Conservation (phyloP, 192 early-diverging fungal genomes). For the Coemansia sp. region DNA sequence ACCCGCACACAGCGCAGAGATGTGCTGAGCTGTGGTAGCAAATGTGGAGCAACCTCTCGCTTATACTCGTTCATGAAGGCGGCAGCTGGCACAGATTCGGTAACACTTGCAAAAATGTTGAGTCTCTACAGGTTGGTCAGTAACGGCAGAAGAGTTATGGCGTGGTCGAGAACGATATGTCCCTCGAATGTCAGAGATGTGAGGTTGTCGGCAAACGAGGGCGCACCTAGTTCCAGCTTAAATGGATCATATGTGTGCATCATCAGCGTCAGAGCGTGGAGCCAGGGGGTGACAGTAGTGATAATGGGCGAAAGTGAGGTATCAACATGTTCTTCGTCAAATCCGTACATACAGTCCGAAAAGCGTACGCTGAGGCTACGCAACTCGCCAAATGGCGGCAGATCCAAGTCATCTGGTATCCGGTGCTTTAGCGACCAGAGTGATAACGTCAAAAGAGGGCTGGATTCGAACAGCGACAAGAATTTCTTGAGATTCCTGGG, state of each 20-base stretch:
- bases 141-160: background rate
- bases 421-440: constrained; percentile 14
- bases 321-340: background rate
- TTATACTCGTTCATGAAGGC: background rate
- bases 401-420: background rate
- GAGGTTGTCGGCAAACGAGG: constrained; percentile 12
- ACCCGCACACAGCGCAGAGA: background rate
- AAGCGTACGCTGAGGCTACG: constrained; percentile 8
- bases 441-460: constrained; percentile 10
- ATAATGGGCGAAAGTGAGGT: background rate
- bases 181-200: background rate
- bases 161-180: background rate
- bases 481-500: background rate
- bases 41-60: background rate
- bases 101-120: background rate
- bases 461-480: constrained; percentile 9
- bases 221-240: background rate
- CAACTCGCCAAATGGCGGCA: constrained; percentile 6
- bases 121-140: constrained; percentile 5
- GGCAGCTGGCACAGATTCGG: background rate
- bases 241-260: background rate
- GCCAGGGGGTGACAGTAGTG: background rate
- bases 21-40: background rate
- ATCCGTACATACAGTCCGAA: background rate
- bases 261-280: constrained; percentile 9